These are phyloP conservation scores for Saccharomycopsis sp. DNA, from an alignment of 805 yeast genomes.

Conservation along the genomic window DNA sequence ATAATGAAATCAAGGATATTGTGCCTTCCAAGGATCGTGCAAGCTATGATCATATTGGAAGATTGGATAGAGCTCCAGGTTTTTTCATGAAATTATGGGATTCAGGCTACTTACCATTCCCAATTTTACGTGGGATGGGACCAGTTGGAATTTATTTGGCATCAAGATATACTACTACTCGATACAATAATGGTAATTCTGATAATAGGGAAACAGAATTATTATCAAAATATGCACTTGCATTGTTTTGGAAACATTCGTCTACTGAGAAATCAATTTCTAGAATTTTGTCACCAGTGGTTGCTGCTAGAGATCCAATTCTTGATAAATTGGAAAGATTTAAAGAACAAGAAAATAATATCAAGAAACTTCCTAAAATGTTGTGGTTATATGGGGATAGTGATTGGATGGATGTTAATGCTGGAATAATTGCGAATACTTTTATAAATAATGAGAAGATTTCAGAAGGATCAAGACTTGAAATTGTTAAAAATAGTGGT, in stretches of 20 bases:
- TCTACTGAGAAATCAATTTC: conserved; percentile 23
- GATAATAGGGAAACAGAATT: conserved; percentile 26
- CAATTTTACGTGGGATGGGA: conserved; percentile 24
- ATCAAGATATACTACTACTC: conserved; percentile 26
- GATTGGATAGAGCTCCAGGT: conserved; percentile 41
- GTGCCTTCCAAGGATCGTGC: conserved; percentile 33
- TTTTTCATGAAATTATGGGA: conserved; percentile 38
- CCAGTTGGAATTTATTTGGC: conserved; percentile 31
- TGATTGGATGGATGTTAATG: conserved; percentile 66
- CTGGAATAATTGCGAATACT: conserved; percentile 33
- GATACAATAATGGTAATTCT: conserved; percentile 24
- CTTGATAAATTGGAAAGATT: conserved; percentile 44
- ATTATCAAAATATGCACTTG: conserved; percentile 30
- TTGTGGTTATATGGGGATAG: conserved; percentile 57
- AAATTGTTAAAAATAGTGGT: conserved; percentile 49
- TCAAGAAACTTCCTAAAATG: conserved; percentile 25
- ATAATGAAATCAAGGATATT: conserved; percentile 22
- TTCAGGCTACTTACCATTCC: conserved; percentile 27
- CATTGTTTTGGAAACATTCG: conserved; percentile 26
- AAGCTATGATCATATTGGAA: conserved; percentile 33
- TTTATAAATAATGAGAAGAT: conserved; percentile 19
- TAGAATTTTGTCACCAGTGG: conserved; percentile 38
- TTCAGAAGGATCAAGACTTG: conserved; percentile 21
- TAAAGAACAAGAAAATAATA: conserved; percentile 21
- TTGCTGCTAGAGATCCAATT: conserved; percentile 60